Evolutionary conservation across 163 green algal genomes (phyloP), one percentile per base, ranked within the genome.

Genomic region (Chlorella variabilis): DNA sequence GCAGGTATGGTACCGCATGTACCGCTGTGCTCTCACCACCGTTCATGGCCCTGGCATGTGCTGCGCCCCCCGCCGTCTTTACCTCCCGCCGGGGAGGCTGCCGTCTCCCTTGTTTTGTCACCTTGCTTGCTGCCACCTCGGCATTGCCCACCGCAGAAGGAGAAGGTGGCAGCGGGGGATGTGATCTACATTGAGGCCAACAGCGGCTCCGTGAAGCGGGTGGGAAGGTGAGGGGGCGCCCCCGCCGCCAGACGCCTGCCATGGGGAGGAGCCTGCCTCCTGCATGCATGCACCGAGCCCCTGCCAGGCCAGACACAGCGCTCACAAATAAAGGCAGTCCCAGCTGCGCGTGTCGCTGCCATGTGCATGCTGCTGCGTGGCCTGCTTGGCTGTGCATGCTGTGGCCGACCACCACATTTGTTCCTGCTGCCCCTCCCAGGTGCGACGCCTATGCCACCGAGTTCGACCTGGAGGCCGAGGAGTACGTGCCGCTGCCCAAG

Each of bases 101-200:
- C n/a, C n/a, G 21, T n/a, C 25, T 33, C 23, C 13, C 56, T n/a
- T 8, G 5, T 31, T 62, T 17, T 4, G n/a, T 17, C n/a, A 11
- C 11, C 21, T 29, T 29, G 7, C 61, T 20, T 31, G 5, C 38
- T 5, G 65, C 65, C 23, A 51, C 65, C 61, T 1, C 20, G n/a
- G n/a, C n/a, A n/a, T n/a, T n/a, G n/a, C n/a, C 45, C 45, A 23
- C n/a, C 36, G 56, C 73, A 80, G 73, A 80, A 98, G 78, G 95
- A 97, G 88, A 94, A 94, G 84, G 92, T 97, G 45, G 70, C 34
- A 3, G 41, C 95, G 4, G 97, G 97, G 0, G 97, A 99, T 83
- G 97, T 99, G 3, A 99, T 99, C 69, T 99, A 99, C 94, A 98
- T 99, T 65, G 97, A 99, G 88, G 95, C 97, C 54, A 98, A 96